Percentiles rank a stretch among this genome's conserved stretches.
Conservation (phyloP, 2,329 filamentous ascomycete genomes). For the Lachnellula hyalina region DNA sequence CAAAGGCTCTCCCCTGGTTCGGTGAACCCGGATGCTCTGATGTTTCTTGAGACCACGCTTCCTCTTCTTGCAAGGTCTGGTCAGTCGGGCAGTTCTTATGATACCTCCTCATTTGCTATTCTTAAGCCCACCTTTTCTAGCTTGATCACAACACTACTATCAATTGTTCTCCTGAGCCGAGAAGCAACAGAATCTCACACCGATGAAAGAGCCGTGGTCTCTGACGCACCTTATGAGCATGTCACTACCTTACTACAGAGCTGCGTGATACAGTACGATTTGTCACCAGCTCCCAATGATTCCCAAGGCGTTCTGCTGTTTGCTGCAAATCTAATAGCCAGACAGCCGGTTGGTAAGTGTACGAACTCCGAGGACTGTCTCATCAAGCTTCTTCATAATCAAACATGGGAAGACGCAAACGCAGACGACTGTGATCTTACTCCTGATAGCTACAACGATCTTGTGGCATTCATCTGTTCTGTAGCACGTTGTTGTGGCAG, state of each 20-base stretch:
- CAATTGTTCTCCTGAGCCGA: constrained; percentile 31
- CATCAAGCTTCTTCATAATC: constrained; percentile 6
- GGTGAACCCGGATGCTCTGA: constrained; percentile 32
- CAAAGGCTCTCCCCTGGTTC: constrained; percentile 32
- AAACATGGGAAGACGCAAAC: constrained; percentile 2
- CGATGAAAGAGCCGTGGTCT: not conserved
- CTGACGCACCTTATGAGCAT: constrained; percentile 3
- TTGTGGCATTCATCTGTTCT: constrained; percentile 37
- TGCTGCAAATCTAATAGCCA: constrained; percentile 19
- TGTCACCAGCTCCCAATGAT: not conserved
- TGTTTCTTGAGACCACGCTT: constrained; percentile 35
- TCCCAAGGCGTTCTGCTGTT: constrained; percentile 13
- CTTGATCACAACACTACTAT: constrained; percentile 37
- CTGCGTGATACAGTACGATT: constrained; percentile 8
- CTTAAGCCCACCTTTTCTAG: constrained; percentile 37
- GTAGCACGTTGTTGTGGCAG: constrained; percentile 45
- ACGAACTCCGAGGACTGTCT: not conserved
- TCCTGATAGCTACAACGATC: constrained; percentile 11
- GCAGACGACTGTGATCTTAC: not conserved
- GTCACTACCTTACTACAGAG: constrained; percentile 14
- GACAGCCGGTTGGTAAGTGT: not conserved
- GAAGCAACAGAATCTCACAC: constrained; percentile 1
- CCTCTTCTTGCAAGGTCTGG: constrained; percentile 22
- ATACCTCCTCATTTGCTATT: constrained; percentile 13
- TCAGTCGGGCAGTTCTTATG: not conserved